Evolutionary conservation across 2,329 filamentous ascomycete species (phyloP), one percentile per base, ranked within the genome.

Genomic region (Xenoacremonium recifei): DNA sequence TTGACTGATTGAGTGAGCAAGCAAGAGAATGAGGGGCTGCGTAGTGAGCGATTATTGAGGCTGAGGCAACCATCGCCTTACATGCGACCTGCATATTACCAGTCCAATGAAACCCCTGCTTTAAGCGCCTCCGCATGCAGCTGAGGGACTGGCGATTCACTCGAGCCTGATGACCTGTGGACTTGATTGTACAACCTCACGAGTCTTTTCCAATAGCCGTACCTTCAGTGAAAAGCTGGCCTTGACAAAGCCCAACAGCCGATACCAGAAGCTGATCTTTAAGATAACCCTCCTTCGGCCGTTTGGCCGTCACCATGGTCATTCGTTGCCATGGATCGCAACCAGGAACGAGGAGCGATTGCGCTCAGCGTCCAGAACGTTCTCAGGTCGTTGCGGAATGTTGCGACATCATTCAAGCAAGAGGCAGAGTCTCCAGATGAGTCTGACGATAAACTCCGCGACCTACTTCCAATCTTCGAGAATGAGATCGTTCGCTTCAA

Each of bases 401-500:
- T 49, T 2, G 7, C 17, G 23, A 27, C 23, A 27, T 27, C 23
- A 13, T 27, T 27, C 23, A 27, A 27, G 13, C 23, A 27, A 27
- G 23, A 27, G 23, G 13, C 13, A 27, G 23, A 27, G 23, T 27
- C 23, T 13, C 23, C 13, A 27, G 23, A 27, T 13, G 23, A 27
- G 23, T 27, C 31, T 17, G 9, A 6, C 3, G 9, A 9, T 5
- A n/a, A n/a, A n/a, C 2, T 3, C 0, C 4, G 7, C 3, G 6
- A 36, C 9, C 13, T 6, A 7, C 19, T 7, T 2, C 4, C 19
- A 2, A 5, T 1, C 1, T n/a, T 39, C 0, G 27, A 40, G 4
- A 40, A 51, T 4, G 29, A 46, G 1, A 30, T 33, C 0, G 16
- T 6, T 0, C 48, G 55, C 1, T 48, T 57, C 37, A 51, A 47